Base-by-base conservation (phyloP, 768 basidiomycete species). In the Agrocybe chaxingu region DNA sequence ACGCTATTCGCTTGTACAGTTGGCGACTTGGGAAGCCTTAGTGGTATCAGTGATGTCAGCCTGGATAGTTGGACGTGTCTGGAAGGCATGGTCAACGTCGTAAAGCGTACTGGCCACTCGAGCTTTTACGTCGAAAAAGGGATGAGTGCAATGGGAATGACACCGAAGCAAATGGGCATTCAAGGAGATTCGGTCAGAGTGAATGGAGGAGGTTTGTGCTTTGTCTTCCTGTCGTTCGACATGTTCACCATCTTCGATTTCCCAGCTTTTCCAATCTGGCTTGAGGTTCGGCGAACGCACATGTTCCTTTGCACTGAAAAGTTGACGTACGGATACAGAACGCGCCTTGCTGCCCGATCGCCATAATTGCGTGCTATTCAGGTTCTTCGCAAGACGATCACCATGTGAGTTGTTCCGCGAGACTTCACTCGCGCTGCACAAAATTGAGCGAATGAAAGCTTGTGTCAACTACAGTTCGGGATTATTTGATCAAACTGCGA, bases 121-220 rank as follows among this genome's bases (percentile, higher is more conserved):
- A 89, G 85, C 57, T 92, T 75, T 65, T 92, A 92, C 65, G 87
- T 92, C 7, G 89, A 92, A 62, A 91, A 90, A 62, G 87, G 88
- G 5, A 89, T 89, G 82, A 81, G 79, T 42, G 89, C 89, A 3
- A 85, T 87, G 84, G 85, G 86, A 12, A 89, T 87, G 68, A 84
- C 82, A 5, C 76, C 85, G 35, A 80, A 80, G 57, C 84, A 89
- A 57, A 74, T 87, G 70, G 88, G 85, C 3, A 73, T 86, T 33
- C 81, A 85, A 48, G 76, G 74, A 11, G 85, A 89, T 48, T 48
- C 55, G 12, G 73, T 78, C 55, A 71, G 79, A 30, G 76, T 89
- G 39, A 79, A 80, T 51, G 90, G 90, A 44, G 90, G 90, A 69
- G 90, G 90, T 92, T 56, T 66, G 84, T 73, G 49, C 33, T 29